These are phyloP conservation scores for Caloboletus firmus DNA, from an alignment of 1,284 basidiomycete genomes.

Conservation along the genomic window DNA sequence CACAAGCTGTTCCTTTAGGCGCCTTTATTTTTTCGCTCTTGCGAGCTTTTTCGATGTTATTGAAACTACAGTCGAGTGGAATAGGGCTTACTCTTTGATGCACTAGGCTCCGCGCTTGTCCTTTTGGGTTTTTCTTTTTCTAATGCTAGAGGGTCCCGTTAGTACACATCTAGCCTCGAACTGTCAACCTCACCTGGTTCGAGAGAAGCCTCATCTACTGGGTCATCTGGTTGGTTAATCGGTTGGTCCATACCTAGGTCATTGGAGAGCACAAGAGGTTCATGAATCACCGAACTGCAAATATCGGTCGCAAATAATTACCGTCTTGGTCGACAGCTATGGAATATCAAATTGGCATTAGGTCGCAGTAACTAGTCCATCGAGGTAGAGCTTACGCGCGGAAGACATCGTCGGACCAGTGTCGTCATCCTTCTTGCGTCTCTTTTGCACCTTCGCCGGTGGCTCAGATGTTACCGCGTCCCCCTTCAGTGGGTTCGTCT, in stretches of 20 bases:
- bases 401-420: conserved; percentile 2
- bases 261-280: not conserved
- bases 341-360: not conserved
- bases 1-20: conserved; percentile 15
- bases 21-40: not conserved
- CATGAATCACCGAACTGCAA: not conserved
- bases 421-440: conserved; percentile 9
- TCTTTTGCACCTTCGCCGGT: conserved; percentile 4
- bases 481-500: not conserved
- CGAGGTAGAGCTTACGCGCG: conserved; percentile 12
- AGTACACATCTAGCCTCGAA: not conserved
- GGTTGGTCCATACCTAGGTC: conserved; percentile 10
- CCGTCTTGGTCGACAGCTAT: conserved; percentile 12
- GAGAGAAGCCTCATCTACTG: not conserved
- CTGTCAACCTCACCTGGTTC: conserved; percentile 14
- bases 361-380: not conserved
- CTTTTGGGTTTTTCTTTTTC: not conserved
- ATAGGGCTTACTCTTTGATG: conserved; percentile 14
- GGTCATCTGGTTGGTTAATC: not conserved
- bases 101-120: not conserved
- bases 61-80: not conserved
- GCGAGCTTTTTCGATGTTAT: conserved; percentile 17
- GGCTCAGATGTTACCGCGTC: not conserved
- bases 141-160: not conserved
- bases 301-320: conserved; percentile 1